Percentiles rank a stretch among this genome's conserved stretches.
These are phyloP conservation scores for Pleurotus citrinopileatus DNA, from an alignment of 768 basidiomycete species.

Conservation along the genomic window DNA sequence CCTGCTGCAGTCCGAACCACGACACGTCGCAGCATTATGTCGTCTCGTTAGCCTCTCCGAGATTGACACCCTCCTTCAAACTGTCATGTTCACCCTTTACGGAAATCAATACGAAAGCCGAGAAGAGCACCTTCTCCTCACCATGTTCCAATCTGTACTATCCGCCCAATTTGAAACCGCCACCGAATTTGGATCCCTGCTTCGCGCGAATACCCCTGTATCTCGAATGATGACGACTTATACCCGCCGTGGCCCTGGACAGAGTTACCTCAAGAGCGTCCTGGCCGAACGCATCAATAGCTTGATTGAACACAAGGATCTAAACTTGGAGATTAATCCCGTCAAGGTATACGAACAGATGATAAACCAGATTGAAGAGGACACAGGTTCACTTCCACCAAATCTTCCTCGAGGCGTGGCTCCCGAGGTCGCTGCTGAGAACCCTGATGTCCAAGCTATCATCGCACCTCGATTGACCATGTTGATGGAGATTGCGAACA, in stretches of 20 bases:
- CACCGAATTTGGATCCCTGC: slow-evolving; percentile 96
- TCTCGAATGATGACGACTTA: slow-evolving; percentile 99
- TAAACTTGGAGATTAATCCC: slow-evolving; percentile 98
- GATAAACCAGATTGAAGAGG: slow-evolving; percentile 98
- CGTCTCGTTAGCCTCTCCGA: slow-evolving; percentile 94
- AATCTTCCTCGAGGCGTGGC: slow-evolving; percentile 92
- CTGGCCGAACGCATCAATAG: slow-evolving; percentile 98
- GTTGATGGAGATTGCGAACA: slow-evolving; percentile 99
- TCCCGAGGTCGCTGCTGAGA: slow-evolving; percentile 92
- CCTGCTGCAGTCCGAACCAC: slow-evolving; percentile 95
- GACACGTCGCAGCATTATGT: slow-evolving; percentile 94
- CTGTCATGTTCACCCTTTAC: slow-evolving; percentile 99
- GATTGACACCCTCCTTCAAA: slow-evolving; percentile 98
- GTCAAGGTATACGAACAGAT: slow-evolving; percentile 99
- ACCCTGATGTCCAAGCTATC: slow-evolving; percentile 95
- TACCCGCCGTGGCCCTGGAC: slow-evolving; percentile 96
- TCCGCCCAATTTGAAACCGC: slow-evolving; percentile 99
- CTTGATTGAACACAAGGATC: slow-evolving; percentile 98
- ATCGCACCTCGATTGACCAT: slow-evolving; percentile 96
- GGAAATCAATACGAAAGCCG: slow-evolving; percentile 99
- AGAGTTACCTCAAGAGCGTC: slow-evolving; percentile 97
- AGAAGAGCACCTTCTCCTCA: slow-evolving; percentile 96
- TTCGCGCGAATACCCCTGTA: slow-evolving; percentile 98
- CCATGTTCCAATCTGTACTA: slow-evolving; percentile 99
- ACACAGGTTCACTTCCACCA: slow-evolving; percentile 87